phyloP scores from a whole-genome alignment of 1,139 yeast species.

The Candida sp. region DNA sequence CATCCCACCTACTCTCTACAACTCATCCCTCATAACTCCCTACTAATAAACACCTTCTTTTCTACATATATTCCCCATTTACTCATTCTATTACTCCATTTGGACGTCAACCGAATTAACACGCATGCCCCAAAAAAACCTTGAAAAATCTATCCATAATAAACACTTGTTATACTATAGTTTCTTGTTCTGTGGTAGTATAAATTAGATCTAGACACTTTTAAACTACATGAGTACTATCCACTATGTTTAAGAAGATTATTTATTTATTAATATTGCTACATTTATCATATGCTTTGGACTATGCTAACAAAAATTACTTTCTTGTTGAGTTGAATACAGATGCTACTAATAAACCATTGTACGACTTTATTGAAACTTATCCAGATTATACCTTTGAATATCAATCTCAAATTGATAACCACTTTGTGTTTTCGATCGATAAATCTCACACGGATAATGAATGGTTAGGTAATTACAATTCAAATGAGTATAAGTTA shows the following conservation, averaged over 20 bases:
- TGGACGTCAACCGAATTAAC: background rate
- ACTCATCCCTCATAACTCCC: too few species aligned
- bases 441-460: slow-evolving; percentile 33
- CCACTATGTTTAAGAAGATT: background rate
- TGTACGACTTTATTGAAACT: slow-evolving; percentile 25
- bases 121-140: background rate
- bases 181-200: too few species aligned
- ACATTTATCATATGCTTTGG: slow-evolving; percentile 10
- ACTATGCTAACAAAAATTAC: slow-evolving; percentile 43
- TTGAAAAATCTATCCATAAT: background rate
- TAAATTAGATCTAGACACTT: too few species aligned
- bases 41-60: background rate
- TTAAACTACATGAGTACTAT: background rate
- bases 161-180: too few species aligned
- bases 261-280: background rate
- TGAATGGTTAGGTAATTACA: slow-evolving; percentile 33
- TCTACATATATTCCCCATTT: background rate
- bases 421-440: slow-evolving; percentile 62
- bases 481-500: slow-evolving; percentile 23
- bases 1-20: too few species aligned
- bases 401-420: slow-evolving; percentile 55
- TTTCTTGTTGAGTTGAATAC: slow-evolving; percentile 57
- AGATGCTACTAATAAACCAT: slow-evolving; percentile 19
- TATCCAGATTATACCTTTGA: slow-evolving; percentile 47
- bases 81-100: background rate